Evolutionary conservation across 805 yeast species (phyloP).

Genomic region (Hanseniaspora hatyaiensis): DNA sequence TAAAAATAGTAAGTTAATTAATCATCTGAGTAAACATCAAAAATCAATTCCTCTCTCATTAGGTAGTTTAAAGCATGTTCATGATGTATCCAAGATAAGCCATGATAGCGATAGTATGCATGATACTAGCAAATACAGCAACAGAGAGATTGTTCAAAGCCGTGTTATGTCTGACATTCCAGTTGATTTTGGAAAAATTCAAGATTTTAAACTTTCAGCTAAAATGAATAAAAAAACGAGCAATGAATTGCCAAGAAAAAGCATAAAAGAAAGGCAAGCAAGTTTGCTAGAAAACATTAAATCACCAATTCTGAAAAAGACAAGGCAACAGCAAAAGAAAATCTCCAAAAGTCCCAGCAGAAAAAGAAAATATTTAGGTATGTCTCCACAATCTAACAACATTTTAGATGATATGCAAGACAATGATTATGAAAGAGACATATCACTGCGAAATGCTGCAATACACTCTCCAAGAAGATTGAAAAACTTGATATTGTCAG

Average conservation of each 20-base stretch:
- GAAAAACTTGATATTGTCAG: neutral
- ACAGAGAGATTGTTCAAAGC: neutral
- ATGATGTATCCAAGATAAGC: neutral
- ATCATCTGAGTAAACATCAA: neutral
- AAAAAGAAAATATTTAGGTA: neutral
- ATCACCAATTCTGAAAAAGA: slow-evolving; percentile 1
- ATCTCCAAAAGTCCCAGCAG: neutral
- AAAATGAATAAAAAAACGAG: neutral
- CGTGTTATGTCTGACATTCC: slow-evolving; percentile 7
- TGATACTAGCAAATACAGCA: neutral
- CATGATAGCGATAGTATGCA: neutral
- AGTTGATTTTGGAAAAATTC: slow-evolving; percentile 11
- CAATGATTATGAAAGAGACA: neutral
- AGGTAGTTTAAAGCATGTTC: slow-evolving; percentile 6
- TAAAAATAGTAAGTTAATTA: neutral
- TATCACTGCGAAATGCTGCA: slow-evolving; percentile 6
- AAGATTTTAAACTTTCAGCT: slow-evolving; percentile 1
- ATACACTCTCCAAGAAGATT: slow-evolving; percentile 11
- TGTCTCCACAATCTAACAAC: slow-evolving; percentile 3
- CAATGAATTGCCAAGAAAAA: neutral
- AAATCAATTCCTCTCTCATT: neutral
- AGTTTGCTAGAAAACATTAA: slow-evolving; percentile 1
- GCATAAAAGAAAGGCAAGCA: neutral
- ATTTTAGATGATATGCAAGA: slow-evolving; percentile 2
- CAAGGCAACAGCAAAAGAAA: neutral